phyloP scores from a whole-genome alignment of 176 grass and related monocot species.

The Oryza meyeriana region DNA sequence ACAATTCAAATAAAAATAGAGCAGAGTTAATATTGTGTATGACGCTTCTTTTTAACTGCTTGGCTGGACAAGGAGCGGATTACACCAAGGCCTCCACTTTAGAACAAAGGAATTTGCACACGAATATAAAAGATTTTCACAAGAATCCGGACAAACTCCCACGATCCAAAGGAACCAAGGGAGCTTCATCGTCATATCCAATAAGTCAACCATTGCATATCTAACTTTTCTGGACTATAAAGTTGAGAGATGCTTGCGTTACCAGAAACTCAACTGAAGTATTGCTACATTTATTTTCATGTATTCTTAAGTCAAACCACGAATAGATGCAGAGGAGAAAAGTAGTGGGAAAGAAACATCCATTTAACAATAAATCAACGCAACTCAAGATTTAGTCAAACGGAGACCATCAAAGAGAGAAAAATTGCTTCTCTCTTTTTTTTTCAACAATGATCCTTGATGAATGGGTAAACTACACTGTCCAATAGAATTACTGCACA shows the following conservation, averaged over 20 bases:
- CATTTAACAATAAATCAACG: background rate
- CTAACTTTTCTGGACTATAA: slow-evolving; percentile 4
- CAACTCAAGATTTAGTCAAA: slow-evolving; percentile 30
- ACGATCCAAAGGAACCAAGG: background rate
- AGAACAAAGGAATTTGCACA: background rate
- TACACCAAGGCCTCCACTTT: background rate
- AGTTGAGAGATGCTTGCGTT: slow-evolving; percentile 22
- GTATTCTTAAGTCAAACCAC: slow-evolving; percentile 32
- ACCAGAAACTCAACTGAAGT: slow-evolving; percentile 11
- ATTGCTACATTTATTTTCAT: background rate
- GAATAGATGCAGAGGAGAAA: slow-evolving; percentile 18
- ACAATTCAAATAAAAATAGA: background rate
- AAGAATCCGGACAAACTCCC: background rate
- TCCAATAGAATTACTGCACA: background rate
- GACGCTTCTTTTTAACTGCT: background rate
- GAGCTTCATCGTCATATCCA: background rate
- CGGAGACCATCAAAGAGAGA: slow-evolving; percentile 13
- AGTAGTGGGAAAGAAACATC: background rate
- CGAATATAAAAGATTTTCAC: background rate
- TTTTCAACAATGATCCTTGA: background rate
- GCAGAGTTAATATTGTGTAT: background rate
- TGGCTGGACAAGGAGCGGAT: background rate
- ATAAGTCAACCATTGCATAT: background rate
- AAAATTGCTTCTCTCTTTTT: background rate
- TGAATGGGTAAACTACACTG: background rate